These are phyloP conservation scores for Climacium dendroides DNA, from an alignment of 225 moss, liverwort and hornwort genomes.

Conservation along the genomic window DNA sequence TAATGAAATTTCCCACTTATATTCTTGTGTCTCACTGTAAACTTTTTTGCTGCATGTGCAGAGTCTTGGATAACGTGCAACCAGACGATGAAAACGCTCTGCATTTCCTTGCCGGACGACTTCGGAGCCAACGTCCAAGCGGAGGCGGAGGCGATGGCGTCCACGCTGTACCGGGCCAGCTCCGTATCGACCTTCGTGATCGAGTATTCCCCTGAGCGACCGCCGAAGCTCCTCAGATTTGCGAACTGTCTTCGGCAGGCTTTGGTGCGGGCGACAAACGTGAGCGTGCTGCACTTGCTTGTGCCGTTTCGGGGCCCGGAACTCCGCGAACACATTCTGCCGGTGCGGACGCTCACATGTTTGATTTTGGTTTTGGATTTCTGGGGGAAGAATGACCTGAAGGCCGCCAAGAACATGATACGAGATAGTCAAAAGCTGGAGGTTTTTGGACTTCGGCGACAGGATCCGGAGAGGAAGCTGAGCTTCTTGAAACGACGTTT, in stretches of 20 bases:
- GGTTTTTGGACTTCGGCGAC: not conserved
- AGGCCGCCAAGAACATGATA: not conserved
- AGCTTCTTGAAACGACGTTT: not conserved
- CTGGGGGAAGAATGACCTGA: not conserved
- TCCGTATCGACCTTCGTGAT: not conserved
- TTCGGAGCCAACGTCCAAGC: not conserved
- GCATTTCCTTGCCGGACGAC: constrained; percentile 7
- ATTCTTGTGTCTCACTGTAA: not conserved
- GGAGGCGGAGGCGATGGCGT: not conserved
- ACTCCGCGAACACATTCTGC: not conserved
- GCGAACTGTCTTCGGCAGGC: not conserved
- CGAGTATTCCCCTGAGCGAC: not conserved
- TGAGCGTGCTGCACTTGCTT: constrained; percentile 2
- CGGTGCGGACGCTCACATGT: not conserved
- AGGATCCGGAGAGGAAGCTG: constrained; percentile 4
- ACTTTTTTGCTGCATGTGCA: not conserved
- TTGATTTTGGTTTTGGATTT: constrained; percentile 6
- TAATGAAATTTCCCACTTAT: no score
- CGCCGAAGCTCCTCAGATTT: not conserved
- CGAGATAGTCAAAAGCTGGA: not conserved
- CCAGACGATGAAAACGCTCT: not conserved
- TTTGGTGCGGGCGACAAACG: not conserved
- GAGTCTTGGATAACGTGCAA: not conserved
- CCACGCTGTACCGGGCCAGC: not conserved
- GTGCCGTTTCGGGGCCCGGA: constrained; percentile 4